Evolutionary conservation across 2,329 filamentous ascomycete species (phyloP).

Genomic region (Pleoardoris graminearum): DNA sequence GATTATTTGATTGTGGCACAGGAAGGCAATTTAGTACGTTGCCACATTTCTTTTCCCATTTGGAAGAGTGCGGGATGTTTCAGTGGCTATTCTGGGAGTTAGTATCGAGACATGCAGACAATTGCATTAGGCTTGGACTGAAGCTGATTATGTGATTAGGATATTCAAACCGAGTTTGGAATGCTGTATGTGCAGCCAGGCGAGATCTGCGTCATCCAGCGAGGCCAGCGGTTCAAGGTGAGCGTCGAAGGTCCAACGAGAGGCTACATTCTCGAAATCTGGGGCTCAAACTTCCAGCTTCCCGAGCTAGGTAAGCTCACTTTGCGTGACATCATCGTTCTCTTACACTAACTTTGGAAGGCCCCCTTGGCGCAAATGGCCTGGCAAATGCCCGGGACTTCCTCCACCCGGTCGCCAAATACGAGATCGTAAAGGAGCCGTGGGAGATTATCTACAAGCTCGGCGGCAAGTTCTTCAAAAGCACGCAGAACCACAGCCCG

Average conservation of each 20-base stretch:
- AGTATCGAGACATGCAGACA: neutral
- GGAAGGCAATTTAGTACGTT: slow-evolving; percentile 62
- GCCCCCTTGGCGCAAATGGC: slow-evolving; percentile 45
- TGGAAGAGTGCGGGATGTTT: neutral
- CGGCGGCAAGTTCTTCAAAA: slow-evolving; percentile 67
- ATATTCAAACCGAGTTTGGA: slow-evolving; percentile 78
- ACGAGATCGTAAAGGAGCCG: slow-evolving; percentile 55
- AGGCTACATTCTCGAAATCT: slow-evolving; percentile 67
- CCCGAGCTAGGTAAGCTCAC: slow-evolving; percentile 37
- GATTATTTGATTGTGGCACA: slow-evolving; percentile 78
- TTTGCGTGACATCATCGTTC: too few species aligned
- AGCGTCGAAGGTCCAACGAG: slow-evolving; percentile 65
- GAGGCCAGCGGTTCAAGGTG: slow-evolving; percentile 74
- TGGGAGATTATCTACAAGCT: slow-evolving; percentile 56
- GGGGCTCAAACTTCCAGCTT: slow-evolving; percentile 45
- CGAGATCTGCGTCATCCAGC: slow-evolving; percentile 76
- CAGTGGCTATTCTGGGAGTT: neutral
- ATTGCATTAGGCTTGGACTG: neutral
- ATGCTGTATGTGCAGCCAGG: slow-evolving; percentile 74
- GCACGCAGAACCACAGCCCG: slow-evolving; percentile 69
- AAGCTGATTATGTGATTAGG: slow-evolving; percentile 31
- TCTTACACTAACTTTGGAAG: neutral
- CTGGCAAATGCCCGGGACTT: slow-evolving; percentile 62
- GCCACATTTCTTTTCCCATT: neutral
- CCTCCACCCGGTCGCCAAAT: slow-evolving; percentile 70